These are phyloP conservation scores for Rhododendron vialii DNA, from an alignment of 148 eudicot genomes.

Conservation along the genomic window DNA sequence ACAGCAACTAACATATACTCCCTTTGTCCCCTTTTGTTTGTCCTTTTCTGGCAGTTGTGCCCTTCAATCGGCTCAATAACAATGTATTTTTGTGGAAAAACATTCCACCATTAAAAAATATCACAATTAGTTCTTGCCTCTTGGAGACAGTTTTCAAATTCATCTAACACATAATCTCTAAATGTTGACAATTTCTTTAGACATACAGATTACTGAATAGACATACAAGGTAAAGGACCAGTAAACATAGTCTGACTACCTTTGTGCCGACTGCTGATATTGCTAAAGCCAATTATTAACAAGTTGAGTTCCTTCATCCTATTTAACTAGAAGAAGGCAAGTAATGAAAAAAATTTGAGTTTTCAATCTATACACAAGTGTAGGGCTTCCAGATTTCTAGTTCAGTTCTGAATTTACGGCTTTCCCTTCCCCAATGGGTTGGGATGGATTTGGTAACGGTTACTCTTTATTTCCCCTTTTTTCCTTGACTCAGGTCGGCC, in stretches of 20 bases:
- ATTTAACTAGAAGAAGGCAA: conserved; percentile 1
- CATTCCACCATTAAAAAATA: background rate
- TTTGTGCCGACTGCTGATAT: background rate
- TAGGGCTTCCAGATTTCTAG: background rate
- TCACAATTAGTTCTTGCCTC: background rate
- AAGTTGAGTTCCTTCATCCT: background rate
- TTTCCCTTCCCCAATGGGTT: background rate
- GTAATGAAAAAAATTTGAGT: background rate
- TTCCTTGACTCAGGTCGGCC: background rate
- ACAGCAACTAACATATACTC: background rate
- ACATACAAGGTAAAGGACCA: background rate
- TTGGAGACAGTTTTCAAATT: background rate
- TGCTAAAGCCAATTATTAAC: background rate
- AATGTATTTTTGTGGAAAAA: background rate
- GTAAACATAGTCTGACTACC: background rate
- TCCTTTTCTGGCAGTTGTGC: background rate
- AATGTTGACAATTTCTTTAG: background rate
- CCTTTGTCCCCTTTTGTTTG: background rate
- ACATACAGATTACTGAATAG: background rate
- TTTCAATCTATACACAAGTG: background rate
- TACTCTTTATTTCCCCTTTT: background rate
- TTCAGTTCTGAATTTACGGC: background rate
- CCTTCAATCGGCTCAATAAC: background rate
- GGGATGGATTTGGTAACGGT: background rate
- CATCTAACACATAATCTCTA: background rate